These are phyloP conservation scores for Epithele typhae DNA, from an alignment of 768 basidiomycete species.

Conservation along the genomic window DNA sequence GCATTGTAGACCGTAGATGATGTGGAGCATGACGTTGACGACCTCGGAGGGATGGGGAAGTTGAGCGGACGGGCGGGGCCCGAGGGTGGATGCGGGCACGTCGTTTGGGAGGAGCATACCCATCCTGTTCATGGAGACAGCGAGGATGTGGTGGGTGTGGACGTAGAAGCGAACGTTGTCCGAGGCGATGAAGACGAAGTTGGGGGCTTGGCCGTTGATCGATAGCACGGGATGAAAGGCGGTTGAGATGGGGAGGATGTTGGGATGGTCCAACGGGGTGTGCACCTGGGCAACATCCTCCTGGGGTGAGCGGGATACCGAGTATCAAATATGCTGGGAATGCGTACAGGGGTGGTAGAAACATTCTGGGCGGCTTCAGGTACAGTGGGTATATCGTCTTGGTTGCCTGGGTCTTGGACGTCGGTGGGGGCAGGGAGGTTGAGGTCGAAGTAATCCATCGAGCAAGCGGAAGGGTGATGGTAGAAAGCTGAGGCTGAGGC, in stretches of 20 bases:
- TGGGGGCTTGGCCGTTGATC: conserved; percentile 45
- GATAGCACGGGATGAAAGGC: conserved; percentile 70
- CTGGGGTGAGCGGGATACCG: too few relatives aligned
- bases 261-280: neutral
- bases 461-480: neutral
- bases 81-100: too few relatives aligned
- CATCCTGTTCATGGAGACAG: conserved; percentile 60
- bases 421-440: neutral
- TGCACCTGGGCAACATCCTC: conserved; percentile 1
- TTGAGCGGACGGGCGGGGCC: neutral
- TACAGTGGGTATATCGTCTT: neutral
- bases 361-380: neutral
- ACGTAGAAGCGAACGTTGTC: conserved; percentile 85
- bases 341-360: conserved; percentile 4
- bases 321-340: neutral
- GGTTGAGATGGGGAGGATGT: conserved; percentile 60
- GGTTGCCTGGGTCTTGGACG: neutral
- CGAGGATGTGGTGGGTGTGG: conserved; percentile 52
- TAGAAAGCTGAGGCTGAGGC: neutral
- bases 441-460: conserved; percentile 10
- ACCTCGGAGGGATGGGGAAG: conserved; percentile 21
- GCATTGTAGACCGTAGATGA: conserved; percentile 27
- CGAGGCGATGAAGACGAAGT: conserved; percentile 59
- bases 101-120: conserved; percentile 39
- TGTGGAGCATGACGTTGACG: conserved; percentile 32